Percentiles rank a stretch among this genome's conserved stretches.
Evolutionary conservation across 2,329 filamentous ascomycete genomes (phyloP).

Genomic region (Fusarium brevicatenulatum): DNA sequence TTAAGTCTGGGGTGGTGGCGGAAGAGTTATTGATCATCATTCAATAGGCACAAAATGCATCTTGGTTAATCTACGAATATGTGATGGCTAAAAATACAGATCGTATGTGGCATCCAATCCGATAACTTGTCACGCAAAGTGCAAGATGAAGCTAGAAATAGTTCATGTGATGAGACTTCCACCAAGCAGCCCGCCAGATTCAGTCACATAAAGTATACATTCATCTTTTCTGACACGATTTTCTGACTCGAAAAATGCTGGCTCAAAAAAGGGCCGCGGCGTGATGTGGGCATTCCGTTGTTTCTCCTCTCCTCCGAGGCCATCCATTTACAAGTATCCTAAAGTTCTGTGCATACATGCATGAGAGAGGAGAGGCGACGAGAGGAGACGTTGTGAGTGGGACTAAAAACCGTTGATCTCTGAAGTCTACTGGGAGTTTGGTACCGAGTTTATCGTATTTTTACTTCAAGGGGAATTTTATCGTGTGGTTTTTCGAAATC

Average conservation of each 20-base stretch:
- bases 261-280: not conserved
- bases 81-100: slow-evolving; percentile 12
- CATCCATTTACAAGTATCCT: not conserved
- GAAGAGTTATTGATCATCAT: not conserved
- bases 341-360: slow-evolving; percentile 18
- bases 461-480: not conserved
- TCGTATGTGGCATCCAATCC: slow-evolving; percentile 37
- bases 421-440: slow-evolving; percentile 5
- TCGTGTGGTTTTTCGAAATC: not conserved
- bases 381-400: slow-evolving; percentile 13
- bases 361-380: slow-evolving; percentile 4
- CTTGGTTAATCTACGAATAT: not conserved
- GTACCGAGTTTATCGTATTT: slow-evolving; percentile 5
- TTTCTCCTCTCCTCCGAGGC: not conserved
- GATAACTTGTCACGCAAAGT: slow-evolving; percentile 14
- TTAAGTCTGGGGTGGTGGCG: slow-evolving; percentile 10
- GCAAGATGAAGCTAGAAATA: slow-evolving; percentile 20
- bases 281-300: slow-evolving; percentile 7
- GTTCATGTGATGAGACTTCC: not conserved
- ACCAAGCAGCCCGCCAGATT: not conserved
- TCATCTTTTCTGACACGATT: not conserved
- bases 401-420: slow-evolving; percentile 12
- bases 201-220: not conserved
- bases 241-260: not conserved
- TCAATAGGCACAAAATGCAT: not conserved